Evolutionary conservation across 129 eudicot genomes (phyloP).

Genomic region (Flaveria robusta): DNA sequence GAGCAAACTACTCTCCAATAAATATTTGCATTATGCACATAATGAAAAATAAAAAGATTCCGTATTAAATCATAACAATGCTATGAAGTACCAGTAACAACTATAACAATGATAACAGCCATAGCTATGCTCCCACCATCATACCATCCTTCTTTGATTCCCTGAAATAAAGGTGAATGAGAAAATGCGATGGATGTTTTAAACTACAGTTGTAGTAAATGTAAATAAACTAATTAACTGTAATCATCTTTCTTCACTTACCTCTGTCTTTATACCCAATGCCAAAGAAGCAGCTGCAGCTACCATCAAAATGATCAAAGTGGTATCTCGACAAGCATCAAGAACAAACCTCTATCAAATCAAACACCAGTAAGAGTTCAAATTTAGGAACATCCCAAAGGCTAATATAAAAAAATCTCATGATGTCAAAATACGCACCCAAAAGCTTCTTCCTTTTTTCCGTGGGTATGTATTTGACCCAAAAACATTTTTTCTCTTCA

Average conservation of each 20-base stretch:
- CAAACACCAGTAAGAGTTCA: constrained; percentile 10
- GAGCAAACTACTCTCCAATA: not conserved
- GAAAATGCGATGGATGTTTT: not conserved
- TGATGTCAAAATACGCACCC: constrained; percentile 48
- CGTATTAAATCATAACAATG: not conserved
- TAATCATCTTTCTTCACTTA: constrained; percentile 31
- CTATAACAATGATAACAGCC: constrained; percentile 85
- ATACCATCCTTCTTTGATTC: constrained; percentile 95
- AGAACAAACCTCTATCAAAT: constrained; percentile 66
- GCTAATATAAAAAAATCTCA: not conserved
- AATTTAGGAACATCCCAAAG: not conserved
- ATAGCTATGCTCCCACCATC: constrained; percentile 97
- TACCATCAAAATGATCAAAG: constrained; percentile 89
- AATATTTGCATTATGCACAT: constrained; percentile 3
- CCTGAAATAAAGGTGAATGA: constrained; percentile 38
- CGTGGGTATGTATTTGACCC: constrained; percentile 95
- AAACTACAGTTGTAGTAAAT: not conserved
- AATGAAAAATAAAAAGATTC: constrained; percentile 6
- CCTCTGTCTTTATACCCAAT: constrained; percentile 94
- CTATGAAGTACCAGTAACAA: constrained; percentile 75
- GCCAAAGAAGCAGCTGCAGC: constrained; percentile 98
- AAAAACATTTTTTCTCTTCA: constrained; percentile 58
- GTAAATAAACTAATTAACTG: constrained; percentile 13
- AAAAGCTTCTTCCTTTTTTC: constrained; percentile 83
- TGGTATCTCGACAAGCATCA: constrained; percentile 92